Base-by-base conservation (phyloP, 108 stramenopile species). In the Fragilaria crotonensis region DNA sequence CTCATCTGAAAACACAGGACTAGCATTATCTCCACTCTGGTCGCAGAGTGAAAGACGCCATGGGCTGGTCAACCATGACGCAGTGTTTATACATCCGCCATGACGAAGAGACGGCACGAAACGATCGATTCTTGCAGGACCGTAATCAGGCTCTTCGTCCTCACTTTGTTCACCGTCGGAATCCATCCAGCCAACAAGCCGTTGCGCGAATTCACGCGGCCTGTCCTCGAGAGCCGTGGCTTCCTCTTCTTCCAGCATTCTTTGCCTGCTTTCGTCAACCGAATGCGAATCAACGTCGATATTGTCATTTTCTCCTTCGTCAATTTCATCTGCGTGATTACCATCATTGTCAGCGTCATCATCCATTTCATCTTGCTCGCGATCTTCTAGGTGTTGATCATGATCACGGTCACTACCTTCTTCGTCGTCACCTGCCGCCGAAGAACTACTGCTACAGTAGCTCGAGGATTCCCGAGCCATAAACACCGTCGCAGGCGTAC, bases 1-100 rank as follows among this genome's bases (percentile, higher is more conserved):
- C 50, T 87, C 81, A 33, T 62, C 52, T 5, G 76, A 30, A 9
- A 41, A 11, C 7, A 41, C 14, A 11, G 36, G 36, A 41, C 11
- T 11, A 11, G 36, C 36, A 14, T 41, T 29, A n/a, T 56, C 28
- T 19, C 54, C 54, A 23, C 25, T 52, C 25, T 31, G 1, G 19
- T 31, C 54, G 20, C 33, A 32, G n/a, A 56, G 4, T 18, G 84
- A 83, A 25, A 87, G 62, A 30, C 84, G 67, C 85, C 89, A 91
- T 1, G 67, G 73, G 41, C 72, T 76, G 55, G 77, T 73, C 52
- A 91, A 32, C 89, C 89, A 91, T n/a, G 71, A 69, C 11, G 84
- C 85, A 20, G 89, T 91, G 51, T 91, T 91, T 58, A 91, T 84
- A 45, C 89, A 91, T 5, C 89, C 89, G 0, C 77, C 74, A 63